Evolutionary conservation across 768 basidiomycete genomes (phyloP), one percentile per base, ranked within the genome.

Genomic region (Lyophyllum semitale): DNA sequence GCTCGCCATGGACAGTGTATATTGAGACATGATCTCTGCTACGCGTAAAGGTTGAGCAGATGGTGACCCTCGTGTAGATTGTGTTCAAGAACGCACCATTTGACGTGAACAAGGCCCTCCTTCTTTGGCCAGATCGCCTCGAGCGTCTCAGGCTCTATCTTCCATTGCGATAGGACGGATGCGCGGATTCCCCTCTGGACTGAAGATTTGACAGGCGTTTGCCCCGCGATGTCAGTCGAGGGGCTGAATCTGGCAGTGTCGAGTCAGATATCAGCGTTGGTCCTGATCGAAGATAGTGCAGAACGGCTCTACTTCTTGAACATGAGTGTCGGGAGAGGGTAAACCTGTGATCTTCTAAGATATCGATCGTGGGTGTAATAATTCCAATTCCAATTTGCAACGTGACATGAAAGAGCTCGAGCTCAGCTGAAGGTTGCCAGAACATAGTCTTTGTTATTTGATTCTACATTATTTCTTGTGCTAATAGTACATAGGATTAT

Each of bases 51-150:
- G 51, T 51, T 59, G 57, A 66, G 60, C 26, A 61, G 64, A 49
- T 54, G 52, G 63, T 60, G 49, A 44, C 53, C 40, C 42, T 48
- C 45, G 37, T 57, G 33, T 29, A 33, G n/a, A 47, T 41, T 50
- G 32, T 43, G 52, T 57, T 22, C 23, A 67, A 29, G 35, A 41
- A 79, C 82, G 61, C 71, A 95, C 96, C 97, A 98, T 78, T 98
- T 98, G 57, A 95, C 92, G 64, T 91, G 88, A 4, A 90, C 87
- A 44, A 98, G 77, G 2, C 88, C 81, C 77, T 98, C 96, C 79
- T 98, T 99, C 90, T 98, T 99, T 2, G 95, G 93, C 97, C 97
- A 99, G 48, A 99, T 83, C 63, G 83, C 83, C 67, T 99, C 97
- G 27, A 98, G 75, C 2, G 87, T 84, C 59, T 91, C 92, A 38